phyloP scores from a whole-genome alignment of 495 filamentous ascomycete genomes.

The Lophiotrema nucula region DNA sequence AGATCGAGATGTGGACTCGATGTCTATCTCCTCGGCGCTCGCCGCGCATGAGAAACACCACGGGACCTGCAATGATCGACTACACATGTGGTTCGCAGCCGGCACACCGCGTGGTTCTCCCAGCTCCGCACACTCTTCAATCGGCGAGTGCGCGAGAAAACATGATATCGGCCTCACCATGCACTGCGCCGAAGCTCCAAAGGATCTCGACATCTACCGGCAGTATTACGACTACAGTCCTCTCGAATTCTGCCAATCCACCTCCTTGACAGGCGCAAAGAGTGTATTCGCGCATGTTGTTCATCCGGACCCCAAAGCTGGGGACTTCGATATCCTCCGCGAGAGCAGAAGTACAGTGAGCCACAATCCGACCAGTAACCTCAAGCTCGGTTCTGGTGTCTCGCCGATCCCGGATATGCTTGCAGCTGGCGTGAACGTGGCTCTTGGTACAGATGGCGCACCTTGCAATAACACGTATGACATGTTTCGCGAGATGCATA shows the following conservation, averaged over 20 bases:
- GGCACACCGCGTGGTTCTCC: conserved; percentile 18
- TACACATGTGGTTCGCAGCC: conserved; percentile 12
- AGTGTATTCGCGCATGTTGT: conserved; percentile 35
- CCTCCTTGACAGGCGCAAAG: not conserved
- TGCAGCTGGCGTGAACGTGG: conserved; percentile 11
- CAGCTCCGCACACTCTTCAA: not conserved
- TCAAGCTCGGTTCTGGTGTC: conserved; percentile 14
- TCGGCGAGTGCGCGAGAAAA: not conserved
- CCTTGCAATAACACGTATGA: conserved; percentile 24
- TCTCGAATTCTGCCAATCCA: conserved; percentile 6
- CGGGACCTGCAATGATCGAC: conserved; percentile 1
- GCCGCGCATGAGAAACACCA: conserved; percentile 8
- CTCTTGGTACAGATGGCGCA: conserved; percentile 16
- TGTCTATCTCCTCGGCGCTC: conserved; percentile 16
- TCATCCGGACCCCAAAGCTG: conserved; percentile 30
- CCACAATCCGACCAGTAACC: conserved; percentile 22
- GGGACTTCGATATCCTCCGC: conserved; percentile 19
- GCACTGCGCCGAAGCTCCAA: conserved; percentile 21
- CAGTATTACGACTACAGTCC: conserved; percentile 12
- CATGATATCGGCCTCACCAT: conserved; percentile 16
- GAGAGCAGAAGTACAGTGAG: conserved; percentile 20
- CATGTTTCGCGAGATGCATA: conserved; percentile 25
- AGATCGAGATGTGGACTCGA: conserved; percentile 34
- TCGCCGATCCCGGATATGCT: conserved; percentile 15
- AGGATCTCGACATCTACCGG: conserved; percentile 9